Conservation (phyloP, 371 early-diverging fungal species). For the Rhizomucor miehei region DNA sequence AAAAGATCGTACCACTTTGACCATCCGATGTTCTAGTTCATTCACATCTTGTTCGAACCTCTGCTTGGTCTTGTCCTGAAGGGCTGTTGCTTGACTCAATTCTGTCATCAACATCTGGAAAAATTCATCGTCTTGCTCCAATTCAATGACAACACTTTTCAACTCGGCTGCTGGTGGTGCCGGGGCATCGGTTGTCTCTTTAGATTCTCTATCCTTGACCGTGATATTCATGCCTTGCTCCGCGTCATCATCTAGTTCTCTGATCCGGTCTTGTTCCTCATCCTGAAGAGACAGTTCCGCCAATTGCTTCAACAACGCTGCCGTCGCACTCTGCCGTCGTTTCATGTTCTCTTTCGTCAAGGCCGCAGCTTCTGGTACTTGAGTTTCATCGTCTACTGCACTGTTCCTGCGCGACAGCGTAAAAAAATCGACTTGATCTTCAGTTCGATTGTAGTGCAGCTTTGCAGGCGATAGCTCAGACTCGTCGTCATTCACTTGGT, state of each 20-base stretch:
- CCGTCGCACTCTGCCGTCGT: slow-evolving; percentile 9
- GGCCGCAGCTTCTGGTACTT: neutral
- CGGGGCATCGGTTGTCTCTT: neutral
- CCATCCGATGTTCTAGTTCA: slow-evolving; percentile 44
- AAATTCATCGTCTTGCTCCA: slow-evolving; percentile 60
- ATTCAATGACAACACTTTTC: slow-evolving; percentile 51
- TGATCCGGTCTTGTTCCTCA: slow-evolving; percentile 8
- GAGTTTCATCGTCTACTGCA: neutral
- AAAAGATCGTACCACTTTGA: slow-evolving; percentile 44
- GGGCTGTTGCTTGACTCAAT: slow-evolving; percentile 35
- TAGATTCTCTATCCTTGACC: slow-evolving; percentile 2
- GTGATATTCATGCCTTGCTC: neutral
- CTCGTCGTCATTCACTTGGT: neutral
- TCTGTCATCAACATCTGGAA: slow-evolving; percentile 54
- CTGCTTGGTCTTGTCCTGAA: slow-evolving; percentile 35
- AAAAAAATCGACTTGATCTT: slow-evolving; percentile 39
- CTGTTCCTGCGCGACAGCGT: slow-evolving; percentile 12
- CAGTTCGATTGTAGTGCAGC: slow-evolving; percentile 29
- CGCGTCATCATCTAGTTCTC: slow-evolving; percentile 2
- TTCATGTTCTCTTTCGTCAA: neutral
- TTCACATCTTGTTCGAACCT: slow-evolving; percentile 46
- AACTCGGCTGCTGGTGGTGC: neutral
- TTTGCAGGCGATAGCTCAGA: slow-evolving; percentile 9
- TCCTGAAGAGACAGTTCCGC: slow-evolving; percentile 7
- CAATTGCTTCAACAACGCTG: slow-evolving; percentile 3